A percentile compares a stretch with the other conserved stretches of the same genome.
Conservation (phyloP, 805 yeast species). For the Yamadazyma paraphyllophila region DNA sequence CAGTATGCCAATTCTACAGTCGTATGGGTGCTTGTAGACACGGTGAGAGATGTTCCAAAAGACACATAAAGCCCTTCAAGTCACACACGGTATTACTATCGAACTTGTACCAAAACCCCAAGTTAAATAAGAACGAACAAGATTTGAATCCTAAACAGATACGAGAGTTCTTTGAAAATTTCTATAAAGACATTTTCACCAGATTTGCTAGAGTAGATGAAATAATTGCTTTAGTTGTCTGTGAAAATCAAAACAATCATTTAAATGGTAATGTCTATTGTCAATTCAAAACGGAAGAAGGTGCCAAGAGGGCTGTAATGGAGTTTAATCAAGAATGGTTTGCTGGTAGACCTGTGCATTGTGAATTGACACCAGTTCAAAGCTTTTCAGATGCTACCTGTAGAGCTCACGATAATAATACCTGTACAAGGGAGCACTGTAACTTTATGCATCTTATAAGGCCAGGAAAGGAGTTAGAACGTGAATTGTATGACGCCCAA, state of each 20-base stretch:
- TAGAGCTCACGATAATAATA: conserved; percentile 58
- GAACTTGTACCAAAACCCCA: conserved; percentile 65
- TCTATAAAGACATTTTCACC: conserved; percentile 69
- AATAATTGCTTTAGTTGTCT: conserved; percentile 64
- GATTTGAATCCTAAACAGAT: conserved; percentile 34
- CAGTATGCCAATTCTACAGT: conserved; percentile 57
- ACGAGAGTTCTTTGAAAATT: conserved; percentile 53
- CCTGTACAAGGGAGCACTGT: conserved; percentile 78
- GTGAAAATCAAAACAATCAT: conserved; percentile 82
- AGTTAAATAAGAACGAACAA: conserved; percentile 33
- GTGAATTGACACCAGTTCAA: conserved; percentile 74
- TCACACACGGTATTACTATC: conserved; percentile 66
- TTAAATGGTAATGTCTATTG: conserved; percentile 84
- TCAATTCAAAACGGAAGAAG: conserved; percentile 50
- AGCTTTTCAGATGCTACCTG: conserved; percentile 73
- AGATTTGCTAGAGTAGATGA: conserved; percentile 53
- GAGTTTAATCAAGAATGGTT: conserved; percentile 80
- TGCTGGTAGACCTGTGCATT: conserved; percentile 70
- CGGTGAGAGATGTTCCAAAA: conserved; percentile 81
- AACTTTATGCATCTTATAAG: conserved; percentile 79
- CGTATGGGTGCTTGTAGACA: conserved; percentile 93
- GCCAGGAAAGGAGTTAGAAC: conserved; percentile 47
- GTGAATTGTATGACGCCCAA: conserved; percentile 40
- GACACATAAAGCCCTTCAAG: conserved; percentile 62
- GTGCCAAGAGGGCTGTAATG: conserved; percentile 60